Evolutionary conservation across 2,329 filamentous ascomycete genomes (phyloP), one percentile per base, ranked within the genome.

Genomic region (Botrytis squamosa): DNA sequence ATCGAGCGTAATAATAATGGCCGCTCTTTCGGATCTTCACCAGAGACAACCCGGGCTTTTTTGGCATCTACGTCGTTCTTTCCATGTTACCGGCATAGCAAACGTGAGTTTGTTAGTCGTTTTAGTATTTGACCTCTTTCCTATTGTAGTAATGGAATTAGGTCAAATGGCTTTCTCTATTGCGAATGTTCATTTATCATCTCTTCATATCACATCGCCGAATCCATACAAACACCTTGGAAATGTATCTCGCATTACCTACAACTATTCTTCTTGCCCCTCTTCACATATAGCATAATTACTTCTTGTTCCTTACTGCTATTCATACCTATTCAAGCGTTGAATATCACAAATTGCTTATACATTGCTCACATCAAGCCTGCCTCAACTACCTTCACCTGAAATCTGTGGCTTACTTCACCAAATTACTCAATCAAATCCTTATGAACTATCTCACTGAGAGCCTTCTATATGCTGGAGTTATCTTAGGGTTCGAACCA

Each of bases 241-340:
- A 68, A 57, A 68, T 68, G 66, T 57, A 46, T 33, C 25, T 57
- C 16, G 36, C 66, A 12, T 68, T 57, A 68, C 66, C 66, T 68
- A 57, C 38, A 68, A 42, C 40, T 20, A 55, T 42, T 42, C n/a
- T n/a, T 68, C 25, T 33, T 44, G 18, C 18, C 33, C n/a, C 14
- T 68, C 36, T 40, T 68, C 22, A 42, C 5, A 42, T 33, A 22
- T 33, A 68, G 25, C 29, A 68, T 57, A 22, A 42, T 8, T 44
- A 57, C 3, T 57, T 25, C 36, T n/a, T 68, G 10, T 42, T 33
- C 22, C 33, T 10, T 33, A 33, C 20, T 33, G 12, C 6, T 25
- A 18, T 57, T 57, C 6, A 8, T 57, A 8, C 25, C 6, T 42
- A 44, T n/a, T 6, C 18, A 7, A 57, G 22, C 36, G 22, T 68